Percentiles rank a stretch among this genome's conserved stretches.
phyloP scores from a whole-genome alignment of 1,284 basidiomycete genomes.

The Vanrija humicola region DNA sequence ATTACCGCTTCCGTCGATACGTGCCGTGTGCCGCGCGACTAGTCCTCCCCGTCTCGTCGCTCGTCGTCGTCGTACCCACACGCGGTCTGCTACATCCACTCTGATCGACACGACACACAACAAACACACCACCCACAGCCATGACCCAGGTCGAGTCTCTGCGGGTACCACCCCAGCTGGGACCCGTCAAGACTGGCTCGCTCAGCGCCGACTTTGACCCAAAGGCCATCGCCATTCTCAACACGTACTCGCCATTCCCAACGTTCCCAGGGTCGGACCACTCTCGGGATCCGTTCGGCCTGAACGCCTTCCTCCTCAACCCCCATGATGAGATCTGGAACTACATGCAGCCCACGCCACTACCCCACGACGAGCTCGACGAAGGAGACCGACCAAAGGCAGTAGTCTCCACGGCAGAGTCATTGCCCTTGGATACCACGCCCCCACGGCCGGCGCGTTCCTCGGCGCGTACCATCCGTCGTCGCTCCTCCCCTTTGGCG shows the following conservation, averaged over 20 bases:
- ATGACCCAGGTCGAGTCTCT: constrained; percentile 8
- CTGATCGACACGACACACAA: too few relatives aligned
- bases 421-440: too few relatives aligned
- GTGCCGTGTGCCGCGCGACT: too few relatives aligned
- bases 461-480: constrained; percentile 5
- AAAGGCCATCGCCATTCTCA: constrained; percentile 6
- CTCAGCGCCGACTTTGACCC: constrained; percentile 5
- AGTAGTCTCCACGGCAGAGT: constrained; percentile 3
- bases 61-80: too few relatives aligned
- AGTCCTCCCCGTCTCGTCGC: too few relatives aligned
- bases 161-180: constrained; percentile 6
- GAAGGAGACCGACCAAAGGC: constrained; percentile 1
- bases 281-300: constrained; percentile 34
- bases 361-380: constrained; percentile 4
- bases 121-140: neutral
- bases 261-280: constrained; percentile 22
- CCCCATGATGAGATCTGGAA: constrained; percentile 37
- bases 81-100: too few relatives aligned
- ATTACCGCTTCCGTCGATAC: too few relatives aligned
- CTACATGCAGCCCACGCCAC: constrained; percentile 27
- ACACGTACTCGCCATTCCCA: constrained; percentile 43
- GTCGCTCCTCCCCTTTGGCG: constrained; percentile 19
- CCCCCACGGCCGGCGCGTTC: neutral
- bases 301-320: constrained; percentile 45
- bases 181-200: neutral